Evolutionary conservation across 2,329 filamentous ascomycete genomes (phyloP).

Genomic region (Colletotrichum lindemuthianum): DNA sequence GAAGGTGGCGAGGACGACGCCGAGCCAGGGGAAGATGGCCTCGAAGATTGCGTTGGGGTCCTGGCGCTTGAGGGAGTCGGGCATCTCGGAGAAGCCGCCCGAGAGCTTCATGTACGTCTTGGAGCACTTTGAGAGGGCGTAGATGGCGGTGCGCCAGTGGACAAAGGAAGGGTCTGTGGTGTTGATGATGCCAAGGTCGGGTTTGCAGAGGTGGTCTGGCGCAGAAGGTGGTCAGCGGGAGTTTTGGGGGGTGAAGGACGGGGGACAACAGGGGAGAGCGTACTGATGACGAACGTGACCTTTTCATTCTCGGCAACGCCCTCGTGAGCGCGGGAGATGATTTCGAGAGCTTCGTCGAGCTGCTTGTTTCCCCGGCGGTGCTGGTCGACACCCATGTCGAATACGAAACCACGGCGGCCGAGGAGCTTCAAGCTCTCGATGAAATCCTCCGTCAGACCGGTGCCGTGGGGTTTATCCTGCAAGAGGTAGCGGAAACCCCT

Average conservation of each 20-base stretch:
- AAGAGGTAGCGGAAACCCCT: slow-evolving; percentile 86
- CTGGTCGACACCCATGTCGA: slow-evolving; percentile 88
- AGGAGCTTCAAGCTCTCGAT: slow-evolving; percentile 73
- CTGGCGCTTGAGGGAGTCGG: slow-evolving; percentile 60
- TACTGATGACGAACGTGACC: slow-evolving; percentile 77
- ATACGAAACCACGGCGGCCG: slow-evolving; percentile 71
- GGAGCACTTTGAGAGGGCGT: slow-evolving; percentile 70
- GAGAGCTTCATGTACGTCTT: slow-evolving; percentile 92
- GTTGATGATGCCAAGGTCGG: slow-evolving; percentile 74
- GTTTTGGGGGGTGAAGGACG: neutral
- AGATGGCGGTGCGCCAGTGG: slow-evolving; percentile 76
- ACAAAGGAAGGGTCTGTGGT: slow-evolving; percentile 67
- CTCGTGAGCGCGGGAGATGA: slow-evolving; percentile 74
- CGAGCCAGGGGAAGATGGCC: slow-evolving; percentile 75
- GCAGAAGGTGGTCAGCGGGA: neutral
- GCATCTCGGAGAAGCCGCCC: slow-evolving; percentile 82
- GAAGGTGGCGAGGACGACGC: slow-evolving; percentile 77
- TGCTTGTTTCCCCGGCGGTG: slow-evolving; percentile 79
- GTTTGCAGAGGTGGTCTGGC: slow-evolving; percentile 89
- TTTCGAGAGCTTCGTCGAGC: slow-evolving; percentile 75
- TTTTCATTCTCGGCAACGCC: slow-evolving; percentile 67
- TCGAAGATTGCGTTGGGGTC: slow-evolving; percentile 68
- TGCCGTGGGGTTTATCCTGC: slow-evolving; percentile 77
- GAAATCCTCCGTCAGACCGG: slow-evolving; percentile 71
- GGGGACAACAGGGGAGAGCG: slow-evolving; percentile 39